Evolutionary conservation across 2,329 filamentous ascomycete genomes (phyloP), one percentile per base, ranked within the genome.

Genomic region (Xylaria sp.): DNA sequence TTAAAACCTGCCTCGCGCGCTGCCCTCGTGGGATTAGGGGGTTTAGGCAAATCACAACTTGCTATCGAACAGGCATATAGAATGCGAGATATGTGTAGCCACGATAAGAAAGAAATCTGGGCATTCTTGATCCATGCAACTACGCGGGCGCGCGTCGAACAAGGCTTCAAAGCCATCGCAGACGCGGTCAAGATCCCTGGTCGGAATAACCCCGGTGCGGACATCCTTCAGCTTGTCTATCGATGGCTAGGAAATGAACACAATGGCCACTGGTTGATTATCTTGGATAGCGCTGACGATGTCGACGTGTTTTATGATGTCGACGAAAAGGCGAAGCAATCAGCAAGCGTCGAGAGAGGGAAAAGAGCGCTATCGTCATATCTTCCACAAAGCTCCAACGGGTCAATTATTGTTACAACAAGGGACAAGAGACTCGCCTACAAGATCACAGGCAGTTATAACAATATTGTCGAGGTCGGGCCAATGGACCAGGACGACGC

Each of bases 261-360:
- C 39, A 75, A 78, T 48, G 75, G 75, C 20, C 67, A 50, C 54
- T 83, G 80, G 81, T 18, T 78, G 15, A 72, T 82, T 37, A 70
- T 82, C 55, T 73, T 83, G 23, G 80, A 83, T 50, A 81, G 78
- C 67, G 80, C 78, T 50, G 80, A 82, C 67, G 73, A 82, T 71
- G 13, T 56, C 39, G 60, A 75, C 8, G 67, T 79, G 5, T 76
- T 80, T 34, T 76, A 77, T 52, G 39, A 70, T 55, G 51, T 65
- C 1, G 68, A 67, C 12, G 28, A 73, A 54, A 13, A 67, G 13
- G 25, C 39, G 65, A 28, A 13, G 2, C 63, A 67, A 60, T 13
- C 10, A 1, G 37, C 31, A n/a, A n/a, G 34, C 28, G 0, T 25
- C 2, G 31, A 8, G 8, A 44, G 31, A 46, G 28, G 46, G 10